These are phyloP conservation scores for Paratinospora sagittata DNA, from an alignment of 164 flowering plant genomes.

Conservation along the genomic window DNA sequence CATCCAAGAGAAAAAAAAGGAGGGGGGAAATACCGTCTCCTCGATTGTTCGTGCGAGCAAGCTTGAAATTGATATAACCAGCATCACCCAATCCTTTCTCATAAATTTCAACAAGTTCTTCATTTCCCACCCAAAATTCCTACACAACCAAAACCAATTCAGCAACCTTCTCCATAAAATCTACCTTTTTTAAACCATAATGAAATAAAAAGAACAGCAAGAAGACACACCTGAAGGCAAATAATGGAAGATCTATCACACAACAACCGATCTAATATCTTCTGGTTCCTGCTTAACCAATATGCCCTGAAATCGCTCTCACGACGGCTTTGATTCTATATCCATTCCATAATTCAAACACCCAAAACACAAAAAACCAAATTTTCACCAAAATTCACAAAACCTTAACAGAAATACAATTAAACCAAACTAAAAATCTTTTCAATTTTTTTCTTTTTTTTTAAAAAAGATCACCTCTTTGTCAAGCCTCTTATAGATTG, in stretches of 20 bases:
- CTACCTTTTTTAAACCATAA: not conserved
- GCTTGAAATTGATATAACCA: slow-evolving; percentile 71
- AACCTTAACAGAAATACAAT: not conserved
- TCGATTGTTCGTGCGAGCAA: slow-evolving; percentile 86
- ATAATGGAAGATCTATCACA: not conserved
- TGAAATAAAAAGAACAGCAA: not conserved
- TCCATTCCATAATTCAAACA: not conserved
- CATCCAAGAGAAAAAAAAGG: not conserved
- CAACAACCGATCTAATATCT: not conserved
- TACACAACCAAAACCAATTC: slow-evolving; percentile 15
- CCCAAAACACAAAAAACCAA: not conserved
- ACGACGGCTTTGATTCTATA: slow-evolving; percentile 53
- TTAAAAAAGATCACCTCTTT: slow-evolving; percentile 33
- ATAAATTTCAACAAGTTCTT: slow-evolving; percentile 78
- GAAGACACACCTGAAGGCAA: too few species aligned
- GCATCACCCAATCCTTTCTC: slow-evolving; percentile 82
- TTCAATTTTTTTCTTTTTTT: not conserved
- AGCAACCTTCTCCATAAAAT: not conserved
- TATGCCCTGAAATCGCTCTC: slow-evolving; percentile 68
- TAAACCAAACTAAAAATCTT: not conserved
- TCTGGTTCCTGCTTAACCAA: slow-evolving; percentile 53
- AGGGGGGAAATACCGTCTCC: slow-evolving; percentile 96
- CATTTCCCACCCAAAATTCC: slow-evolving; percentile 97
- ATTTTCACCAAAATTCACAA: not conserved
- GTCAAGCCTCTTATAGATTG: slow-evolving; percentile 81